These are phyloP conservation scores for Cryptococcus sp. DNA, from an alignment of 1,284 basidiomycete genomes.

Conservation along the genomic window DNA sequence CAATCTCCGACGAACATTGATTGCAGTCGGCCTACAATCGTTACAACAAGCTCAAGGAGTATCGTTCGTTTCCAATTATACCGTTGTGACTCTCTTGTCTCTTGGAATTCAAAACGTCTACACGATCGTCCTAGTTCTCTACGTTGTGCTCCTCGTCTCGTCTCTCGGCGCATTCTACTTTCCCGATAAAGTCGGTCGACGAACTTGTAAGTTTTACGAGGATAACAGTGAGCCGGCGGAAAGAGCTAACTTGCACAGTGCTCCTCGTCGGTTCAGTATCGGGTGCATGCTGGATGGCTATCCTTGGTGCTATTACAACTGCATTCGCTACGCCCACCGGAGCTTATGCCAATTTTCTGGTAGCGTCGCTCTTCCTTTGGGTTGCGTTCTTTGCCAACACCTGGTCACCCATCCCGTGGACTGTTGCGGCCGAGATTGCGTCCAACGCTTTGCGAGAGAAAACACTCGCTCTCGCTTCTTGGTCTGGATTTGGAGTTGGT, in stretches of 20 bases:
- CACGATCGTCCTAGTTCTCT: slow-evolving; percentile 17
- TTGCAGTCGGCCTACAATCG: slow-evolving; percentile 4
- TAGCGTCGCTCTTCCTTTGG: slow-evolving; percentile 11
- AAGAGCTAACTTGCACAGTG: not conserved
- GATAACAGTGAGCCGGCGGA: not conserved
- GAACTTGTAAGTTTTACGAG: slow-evolving; percentile 2
- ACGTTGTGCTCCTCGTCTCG: slow-evolving; percentile 10
- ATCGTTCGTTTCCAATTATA: slow-evolving; percentile 17
- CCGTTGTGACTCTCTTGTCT: slow-evolving; percentile 13
- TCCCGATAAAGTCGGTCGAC: slow-evolving; percentile 15
- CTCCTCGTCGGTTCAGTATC: slow-evolving; percentile 11
- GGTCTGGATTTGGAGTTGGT: slow-evolving; percentile 11
- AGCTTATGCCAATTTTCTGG: slow-evolving; percentile 5
- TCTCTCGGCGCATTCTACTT: slow-evolving; percentile 12
- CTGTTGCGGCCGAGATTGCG: slow-evolving; percentile 13
- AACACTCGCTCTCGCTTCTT: slow-evolving; percentile 10
- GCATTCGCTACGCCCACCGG: slow-evolving; percentile 8
- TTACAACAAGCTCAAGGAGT: slow-evolving; percentile 14
- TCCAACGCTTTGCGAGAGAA: slow-evolving; percentile 12
- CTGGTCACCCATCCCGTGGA: slow-evolving; percentile 15
- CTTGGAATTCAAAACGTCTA: slow-evolving; percentile 18
- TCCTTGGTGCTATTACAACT: slow-evolving; percentile 10
- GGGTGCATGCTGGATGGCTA: slow-evolving; percentile 9
- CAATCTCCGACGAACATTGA: slow-evolving; percentile 7
- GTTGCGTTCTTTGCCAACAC: slow-evolving; percentile 12